These are phyloP conservation scores for Daedalea quercina DNA, from an alignment of 768 basidiomycete species.

Conservation along the genomic window DNA sequence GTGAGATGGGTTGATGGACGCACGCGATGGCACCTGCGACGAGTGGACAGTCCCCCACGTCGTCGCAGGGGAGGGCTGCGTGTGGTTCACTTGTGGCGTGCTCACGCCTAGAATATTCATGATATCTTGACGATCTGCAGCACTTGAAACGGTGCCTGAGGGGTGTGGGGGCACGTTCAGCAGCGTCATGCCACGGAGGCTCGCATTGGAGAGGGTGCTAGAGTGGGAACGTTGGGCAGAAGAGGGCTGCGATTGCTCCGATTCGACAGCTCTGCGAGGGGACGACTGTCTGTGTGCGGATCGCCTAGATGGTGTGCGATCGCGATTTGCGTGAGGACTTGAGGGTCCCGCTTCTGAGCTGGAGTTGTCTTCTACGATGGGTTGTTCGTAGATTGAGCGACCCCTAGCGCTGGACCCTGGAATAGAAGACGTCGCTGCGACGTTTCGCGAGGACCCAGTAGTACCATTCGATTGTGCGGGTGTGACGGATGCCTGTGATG, in stretches of 20 bases:
- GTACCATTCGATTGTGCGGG: neutral
- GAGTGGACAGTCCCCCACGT: slow-evolving; percentile 12
- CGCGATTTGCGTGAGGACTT: neutral
- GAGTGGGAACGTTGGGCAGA: neutral
- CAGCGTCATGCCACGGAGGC: neutral
- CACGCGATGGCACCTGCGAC: neutral
- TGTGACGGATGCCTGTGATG: neutral
- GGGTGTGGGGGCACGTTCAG: neutral
- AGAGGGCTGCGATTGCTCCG: neutral
- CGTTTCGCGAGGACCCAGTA: neutral
- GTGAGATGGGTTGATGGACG: slow-evolving; percentile 6
- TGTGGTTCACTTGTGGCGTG: neutral
- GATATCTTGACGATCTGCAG: slow-evolving; percentile 1
- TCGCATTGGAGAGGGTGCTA: neutral
- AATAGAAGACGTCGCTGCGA: neutral
- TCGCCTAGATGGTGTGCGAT: neutral
- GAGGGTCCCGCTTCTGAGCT: neutral
- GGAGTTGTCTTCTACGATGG: neutral
- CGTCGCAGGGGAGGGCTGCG: slow-evolving; percentile 10
- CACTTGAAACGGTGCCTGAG: neutral
- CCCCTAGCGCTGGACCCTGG: neutral
- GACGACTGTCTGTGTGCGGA: neutral
- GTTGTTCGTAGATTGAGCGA: neutral
- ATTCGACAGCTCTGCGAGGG: neutral
- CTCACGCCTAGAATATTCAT: neutral